Conservation (phyloP, 495 filamentous ascomycete genomes). For the Apodospora peruviana region DNA sequence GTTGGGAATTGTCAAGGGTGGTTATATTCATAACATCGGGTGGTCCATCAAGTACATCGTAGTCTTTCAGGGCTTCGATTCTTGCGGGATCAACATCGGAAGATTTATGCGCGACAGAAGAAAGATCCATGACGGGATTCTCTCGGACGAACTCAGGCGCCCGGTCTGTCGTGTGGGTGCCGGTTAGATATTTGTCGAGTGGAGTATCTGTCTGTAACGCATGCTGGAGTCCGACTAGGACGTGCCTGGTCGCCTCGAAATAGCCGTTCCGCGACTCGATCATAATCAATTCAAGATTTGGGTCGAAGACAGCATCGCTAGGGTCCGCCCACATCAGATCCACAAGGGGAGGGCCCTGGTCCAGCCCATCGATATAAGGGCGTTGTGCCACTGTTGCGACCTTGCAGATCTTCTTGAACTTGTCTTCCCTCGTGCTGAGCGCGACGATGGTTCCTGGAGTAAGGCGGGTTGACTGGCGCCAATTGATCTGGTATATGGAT, state of each 20-base stretch:
- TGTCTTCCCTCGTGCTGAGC: constrained; percentile 57
- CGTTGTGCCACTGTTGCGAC: constrained; percentile 71
- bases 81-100: not conserved
- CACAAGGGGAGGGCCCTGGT: constrained; percentile 62
- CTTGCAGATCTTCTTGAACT: constrained; percentile 60
- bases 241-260: constrained; percentile 69
- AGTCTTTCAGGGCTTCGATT: not conserved
- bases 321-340: constrained; percentile 66
- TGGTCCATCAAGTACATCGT: constrained; percentile 13
- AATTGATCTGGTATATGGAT: constrained; percentile 63
- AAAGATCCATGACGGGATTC: constrained; percentile 28
- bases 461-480: constrained; percentile 71
- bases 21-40: constrained; percentile 28
- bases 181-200: constrained; percentile 34
- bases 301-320: constrained; percentile 60
- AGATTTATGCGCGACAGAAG: constrained; percentile 20
- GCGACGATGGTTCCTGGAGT: constrained; percentile 66
- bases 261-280: constrained; percentile 66
- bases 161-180: constrained; percentile 36
- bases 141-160: constrained; percentile 23
- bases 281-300: constrained; percentile 69
- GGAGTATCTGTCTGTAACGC: constrained; percentile 50
- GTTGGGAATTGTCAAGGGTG: constrained; percentile 64
- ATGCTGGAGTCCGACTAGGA: constrained; percentile 67
- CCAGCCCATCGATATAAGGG: constrained; percentile 50